A percentile compares a stretch with the other conserved stretches of the same genome.
Conservation (phyloP, 2,329 filamentous ascomycete genomes). For the Cladosporium sp. region DNA sequence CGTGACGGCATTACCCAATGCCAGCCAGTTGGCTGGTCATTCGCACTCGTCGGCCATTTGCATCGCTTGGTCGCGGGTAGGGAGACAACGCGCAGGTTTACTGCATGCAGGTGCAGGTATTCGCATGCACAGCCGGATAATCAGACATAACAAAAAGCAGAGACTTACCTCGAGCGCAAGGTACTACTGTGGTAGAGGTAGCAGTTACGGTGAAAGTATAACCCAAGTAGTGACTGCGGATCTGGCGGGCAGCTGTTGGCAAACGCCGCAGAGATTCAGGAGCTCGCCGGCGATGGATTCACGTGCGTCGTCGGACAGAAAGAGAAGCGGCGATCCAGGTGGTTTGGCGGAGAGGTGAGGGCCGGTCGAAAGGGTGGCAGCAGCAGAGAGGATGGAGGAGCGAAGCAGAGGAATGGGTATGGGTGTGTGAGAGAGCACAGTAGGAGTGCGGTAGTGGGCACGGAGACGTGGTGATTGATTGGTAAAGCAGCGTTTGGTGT, state of each 20-base stretch:
- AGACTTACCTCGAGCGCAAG: conserved; percentile 7
- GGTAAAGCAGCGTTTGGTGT: background rate
- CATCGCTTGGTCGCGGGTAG: background rate
- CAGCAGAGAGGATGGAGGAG: background rate
- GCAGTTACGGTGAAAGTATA: conserved; percentile 3
- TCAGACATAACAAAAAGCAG: background rate
- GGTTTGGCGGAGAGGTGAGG: background rate
- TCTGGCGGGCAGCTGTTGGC: conserved; percentile 3
- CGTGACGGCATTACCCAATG: background rate
- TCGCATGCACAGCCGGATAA: no score
- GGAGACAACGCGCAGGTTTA: background rate
- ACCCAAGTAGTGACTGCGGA: conserved; percentile 1
- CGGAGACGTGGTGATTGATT: background rate
- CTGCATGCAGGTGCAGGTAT: background rate
- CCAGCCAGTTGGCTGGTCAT: background rate
- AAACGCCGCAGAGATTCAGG: conserved; percentile 6
- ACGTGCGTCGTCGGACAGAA: background rate
- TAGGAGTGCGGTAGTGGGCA: background rate
- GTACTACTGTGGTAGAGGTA: background rate
- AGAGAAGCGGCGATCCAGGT: background rate
- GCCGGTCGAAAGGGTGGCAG: background rate
- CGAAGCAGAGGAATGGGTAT: background rate
- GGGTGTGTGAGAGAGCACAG: background rate
- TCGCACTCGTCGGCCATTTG: background rate
- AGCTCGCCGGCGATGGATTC: background rate